Conservation (phyloP, 345 rosid genomes). For the Luvunga scandens region DNA sequence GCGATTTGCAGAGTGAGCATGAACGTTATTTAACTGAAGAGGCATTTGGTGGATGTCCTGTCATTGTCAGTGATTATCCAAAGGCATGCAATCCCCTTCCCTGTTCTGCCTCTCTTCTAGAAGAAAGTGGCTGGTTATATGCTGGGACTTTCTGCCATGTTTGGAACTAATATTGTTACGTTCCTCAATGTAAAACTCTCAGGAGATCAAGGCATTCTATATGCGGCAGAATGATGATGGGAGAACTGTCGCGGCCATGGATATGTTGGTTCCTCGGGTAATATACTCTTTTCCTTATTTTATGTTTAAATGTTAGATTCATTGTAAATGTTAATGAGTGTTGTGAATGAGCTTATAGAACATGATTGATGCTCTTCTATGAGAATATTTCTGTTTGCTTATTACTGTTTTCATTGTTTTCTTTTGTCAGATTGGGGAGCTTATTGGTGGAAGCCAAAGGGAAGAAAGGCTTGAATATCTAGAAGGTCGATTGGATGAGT, state of each 20-base stretch:
- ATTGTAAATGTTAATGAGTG: background rate
- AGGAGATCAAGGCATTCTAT: conserved; percentile 97
- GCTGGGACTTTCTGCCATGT: background rate
- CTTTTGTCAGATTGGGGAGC: conserved; percentile 73
- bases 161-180: background rate
- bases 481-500: conserved; percentile 75
- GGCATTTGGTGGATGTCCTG: conserved; percentile 83
- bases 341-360: background rate
- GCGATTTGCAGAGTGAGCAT: conserved; percentile 98
- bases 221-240: conserved; percentile 98
- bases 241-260: conserved; percentile 99
- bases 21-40: conserved; percentile 95
- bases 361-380: background rate
- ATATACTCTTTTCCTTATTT: conserved; percentile 6
- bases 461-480: conserved; percentile 86
- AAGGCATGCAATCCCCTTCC: conserved; percentile 45
- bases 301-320: background rate
- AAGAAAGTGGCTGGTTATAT: background rate
- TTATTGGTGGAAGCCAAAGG: conserved; percentile 98
- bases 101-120: conserved; percentile 1
- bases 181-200: conserved; percentile 21
- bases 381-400: background rate
- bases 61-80: conserved; percentile 90
- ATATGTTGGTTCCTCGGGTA: conserved; percentile 97
- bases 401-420: background rate